Evolutionary conservation across 108 stramenopile species (phyloP), one percentile per base, ranked within the genome.

Genomic region (Pseudonitzschia multiseries): DNA sequence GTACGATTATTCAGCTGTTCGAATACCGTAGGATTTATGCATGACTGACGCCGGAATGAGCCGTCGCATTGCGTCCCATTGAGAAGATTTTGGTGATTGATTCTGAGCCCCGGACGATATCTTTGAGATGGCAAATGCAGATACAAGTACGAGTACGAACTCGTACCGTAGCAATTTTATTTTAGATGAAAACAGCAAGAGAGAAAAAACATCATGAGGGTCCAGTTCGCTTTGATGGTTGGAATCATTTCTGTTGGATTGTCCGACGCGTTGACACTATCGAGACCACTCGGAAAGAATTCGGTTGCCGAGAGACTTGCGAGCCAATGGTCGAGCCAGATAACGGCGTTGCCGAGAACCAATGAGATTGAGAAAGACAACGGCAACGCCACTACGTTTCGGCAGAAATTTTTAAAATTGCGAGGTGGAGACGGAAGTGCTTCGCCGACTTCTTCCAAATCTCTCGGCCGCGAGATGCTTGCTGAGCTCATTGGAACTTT

Each of bases 401-500:
- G 33, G 17, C 33, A 2, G 61, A 24, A 61, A 10, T 5, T 62
- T 62, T 42, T 62, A 29, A 33, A 12, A 21, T 40, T 62, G 32
- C 21, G 61, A 40, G 61, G 61, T 36, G 61, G 61, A 40, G 61
- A 62, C 40, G 33, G 10, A 14, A 31, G 20, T 28, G 6, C 29
- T 27, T 62, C 33, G 61, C 15, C 33, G 18, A 15, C 32, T 13
- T 10, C 13, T 40, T 62, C 61, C 61, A 62, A 62, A 40, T 15
- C 8, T 13, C 61, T 62, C 15, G 13, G 14, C 33, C 83, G 81
- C 33, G 71, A 87, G 63, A 65, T 87, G 69, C 29, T 87, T n/a
- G 84, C 87, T 56, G 87, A 88, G 64, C 69, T 77, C 17, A 54
- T 86, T 54, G 87, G 87, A 2, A 89, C 87, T 29, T 73, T 77